Percentiles rank a stretch among this genome's conserved stretches.
Evolutionary conservation across 257 asterid genomes (phyloP).

Genomic region (Plectranthus barbatus): DNA sequence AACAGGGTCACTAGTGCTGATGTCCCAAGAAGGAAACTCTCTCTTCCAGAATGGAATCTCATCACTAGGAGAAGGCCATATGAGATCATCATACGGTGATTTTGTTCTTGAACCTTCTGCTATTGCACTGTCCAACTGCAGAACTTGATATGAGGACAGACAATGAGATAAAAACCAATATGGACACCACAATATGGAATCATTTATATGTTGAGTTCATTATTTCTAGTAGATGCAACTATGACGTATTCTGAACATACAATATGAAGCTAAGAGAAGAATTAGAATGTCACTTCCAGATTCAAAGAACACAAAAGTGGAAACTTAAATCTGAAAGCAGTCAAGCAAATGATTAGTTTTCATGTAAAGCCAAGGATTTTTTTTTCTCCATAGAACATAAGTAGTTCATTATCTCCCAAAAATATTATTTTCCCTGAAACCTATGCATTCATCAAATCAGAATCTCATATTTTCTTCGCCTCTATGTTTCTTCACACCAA

Average conservation of each 20-base stretch:
- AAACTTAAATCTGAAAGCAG: neutral
- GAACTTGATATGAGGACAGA: slow-evolving; percentile 15
- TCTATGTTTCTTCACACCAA: neutral
- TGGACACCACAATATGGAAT: neutral
- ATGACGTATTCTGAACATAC: neutral
- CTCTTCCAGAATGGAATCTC: slow-evolving; percentile 70
- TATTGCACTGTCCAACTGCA: slow-evolving; percentile 38
- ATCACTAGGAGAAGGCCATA: slow-evolving; percentile 81
- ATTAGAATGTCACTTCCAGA: neutral
- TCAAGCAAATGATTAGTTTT: neutral
- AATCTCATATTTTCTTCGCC: neutral
- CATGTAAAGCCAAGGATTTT: neutral
- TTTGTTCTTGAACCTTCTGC: slow-evolving; percentile 23
- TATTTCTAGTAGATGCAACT: neutral
- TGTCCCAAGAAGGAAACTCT: slow-evolving; percentile 54
- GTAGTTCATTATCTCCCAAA: neutral
- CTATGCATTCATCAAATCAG: neutral
- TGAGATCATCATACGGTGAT: slow-evolving; percentile 22
- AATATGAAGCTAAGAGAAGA: neutral
- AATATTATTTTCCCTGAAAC: neutral
- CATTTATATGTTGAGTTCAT: neutral
- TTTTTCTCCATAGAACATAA: neutral
- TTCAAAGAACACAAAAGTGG: slow-evolving; percentile 1
- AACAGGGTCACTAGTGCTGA: slow-evolving; percentile 23
- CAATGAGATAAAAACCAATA: slow-evolving; percentile 8